These are phyloP conservation scores for Besnoitia besnoiti DNA, from an alignment of 169 alveolate genomes.

Conservation along the genomic window DNA sequence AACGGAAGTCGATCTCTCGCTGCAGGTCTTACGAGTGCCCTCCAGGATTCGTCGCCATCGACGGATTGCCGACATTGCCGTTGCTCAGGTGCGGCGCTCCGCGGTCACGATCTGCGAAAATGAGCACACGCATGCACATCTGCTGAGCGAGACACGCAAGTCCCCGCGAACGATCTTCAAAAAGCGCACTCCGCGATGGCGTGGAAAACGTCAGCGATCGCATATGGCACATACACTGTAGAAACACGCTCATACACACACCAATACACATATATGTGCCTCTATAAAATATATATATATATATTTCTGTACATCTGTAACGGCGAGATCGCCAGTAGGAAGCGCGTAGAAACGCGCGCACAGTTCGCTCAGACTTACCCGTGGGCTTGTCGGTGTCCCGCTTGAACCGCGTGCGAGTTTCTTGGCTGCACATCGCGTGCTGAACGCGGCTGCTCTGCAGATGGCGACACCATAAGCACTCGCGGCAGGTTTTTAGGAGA, in stretches of 20 bases:
- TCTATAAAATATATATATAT: no score
- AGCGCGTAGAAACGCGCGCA: no score
- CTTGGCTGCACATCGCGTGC: constrained; percentile 2
- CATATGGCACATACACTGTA: neutral
- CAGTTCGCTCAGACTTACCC: no score
- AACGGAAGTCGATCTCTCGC: no score
- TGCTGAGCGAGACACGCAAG: constrained; percentile 5
- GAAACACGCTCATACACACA: neutral
- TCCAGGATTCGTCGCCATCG: constrained; percentile 71
- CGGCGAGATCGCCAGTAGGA: no score
- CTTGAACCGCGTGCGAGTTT: neutral
- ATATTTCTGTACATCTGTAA: no score
- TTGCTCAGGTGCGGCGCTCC: constrained; percentile 16
- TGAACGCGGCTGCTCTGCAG: constrained; percentile 16
- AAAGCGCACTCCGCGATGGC: no score
- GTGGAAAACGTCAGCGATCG: no score
- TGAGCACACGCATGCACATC: neutral
- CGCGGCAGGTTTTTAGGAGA: neutral
- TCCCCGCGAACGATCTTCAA: no score
- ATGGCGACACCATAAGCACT: no score
- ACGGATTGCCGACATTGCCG: constrained; percentile 65
- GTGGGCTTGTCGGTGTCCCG: constrained; percentile 36
- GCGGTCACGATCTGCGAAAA: neutral
- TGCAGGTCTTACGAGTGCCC: constrained; percentile 65
- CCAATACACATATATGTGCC: neutral